phyloP scores from a whole-genome alignment of 2,329 filamentous ascomycete genomes.

The Penicillium sp. region DNA sequence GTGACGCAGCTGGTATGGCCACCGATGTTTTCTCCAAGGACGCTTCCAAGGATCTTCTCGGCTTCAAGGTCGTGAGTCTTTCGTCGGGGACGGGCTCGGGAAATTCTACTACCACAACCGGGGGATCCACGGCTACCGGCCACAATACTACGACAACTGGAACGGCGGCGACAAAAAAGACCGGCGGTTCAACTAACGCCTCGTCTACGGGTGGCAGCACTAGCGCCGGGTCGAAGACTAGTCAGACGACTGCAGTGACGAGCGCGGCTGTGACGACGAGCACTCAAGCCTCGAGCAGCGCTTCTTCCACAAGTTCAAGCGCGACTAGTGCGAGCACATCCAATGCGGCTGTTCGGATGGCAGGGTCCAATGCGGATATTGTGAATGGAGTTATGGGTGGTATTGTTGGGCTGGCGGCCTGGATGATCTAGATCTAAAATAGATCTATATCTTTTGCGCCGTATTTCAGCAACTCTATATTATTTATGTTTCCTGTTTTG shows the following conservation, averaged over 20 bases:
- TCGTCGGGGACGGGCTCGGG: not conserved
- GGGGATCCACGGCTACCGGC: not conserved
- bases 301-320: conserved; percentile 13
- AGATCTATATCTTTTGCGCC: not conserved
- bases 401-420: conserved; percentile 9
- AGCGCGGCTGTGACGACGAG: conserved; percentile 1
- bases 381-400: conserved; percentile 10
- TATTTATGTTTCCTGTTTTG: not conserved
- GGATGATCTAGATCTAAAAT: not conserved
- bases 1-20: conserved; percentile 14
- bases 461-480: not conserved
- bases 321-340: conserved; percentile 11
- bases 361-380: not conserved
- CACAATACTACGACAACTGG: not conserved
- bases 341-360: conserved; percentile 11
- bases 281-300: not conserved
- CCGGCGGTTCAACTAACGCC: not conserved
- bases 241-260: not conserved
- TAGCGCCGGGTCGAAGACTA: not conserved
- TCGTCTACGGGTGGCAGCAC: not conserved
- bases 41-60: conserved; percentile 13
- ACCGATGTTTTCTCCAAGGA: conserved; percentile 18
- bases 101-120: not conserved
- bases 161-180: not conserved
- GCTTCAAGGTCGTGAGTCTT: conserved; percentile 21